phyloP scores from a whole-genome alignment of 805 yeast genomes.

The Myxozyma neglecta region DNA sequence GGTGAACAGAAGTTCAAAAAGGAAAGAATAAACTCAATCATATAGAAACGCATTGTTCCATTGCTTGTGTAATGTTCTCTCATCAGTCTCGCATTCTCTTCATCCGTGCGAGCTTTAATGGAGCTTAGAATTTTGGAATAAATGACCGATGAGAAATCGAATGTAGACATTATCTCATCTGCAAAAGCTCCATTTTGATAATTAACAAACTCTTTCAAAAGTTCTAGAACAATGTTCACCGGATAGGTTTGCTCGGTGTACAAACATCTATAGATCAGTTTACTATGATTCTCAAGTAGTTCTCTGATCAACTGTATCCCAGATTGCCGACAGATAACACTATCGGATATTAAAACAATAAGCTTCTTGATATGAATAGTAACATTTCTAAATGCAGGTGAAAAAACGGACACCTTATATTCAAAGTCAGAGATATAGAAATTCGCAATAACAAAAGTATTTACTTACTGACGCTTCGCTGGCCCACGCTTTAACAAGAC shows the following conservation, averaged over 20 bases:
- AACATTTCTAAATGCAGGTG: slow-evolving; percentile 6
- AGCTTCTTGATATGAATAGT: slow-evolving; percentile 3
- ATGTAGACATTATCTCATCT: slow-evolving; percentile 59
- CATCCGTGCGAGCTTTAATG: not conserved
- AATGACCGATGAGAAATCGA: slow-evolving; percentile 65
- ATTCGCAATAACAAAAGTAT: not conserved
- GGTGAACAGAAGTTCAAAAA: slow-evolving; percentile 53
- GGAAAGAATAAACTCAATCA: slow-evolving; percentile 61
- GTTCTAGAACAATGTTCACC: slow-evolving; percentile 61
- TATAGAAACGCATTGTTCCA: slow-evolving; percentile 47
- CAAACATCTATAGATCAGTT: slow-evolving; percentile 67
- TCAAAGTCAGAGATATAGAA: not conserved
- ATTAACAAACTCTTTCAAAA: slow-evolving; percentile 54
- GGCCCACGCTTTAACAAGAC: slow-evolving; percentile 23
- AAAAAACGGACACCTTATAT: slow-evolving; percentile 9
- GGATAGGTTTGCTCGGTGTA: slow-evolving; percentile 56
- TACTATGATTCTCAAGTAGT: slow-evolving; percentile 57
- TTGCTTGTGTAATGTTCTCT: not conserved
- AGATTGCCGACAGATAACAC: not conserved
- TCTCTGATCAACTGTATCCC: slow-evolving; percentile 46
- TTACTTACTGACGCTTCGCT: slow-evolving; percentile 12
- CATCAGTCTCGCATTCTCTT: not conserved
- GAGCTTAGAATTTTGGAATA: slow-evolving; percentile 58
- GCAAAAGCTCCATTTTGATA: slow-evolving; percentile 53
- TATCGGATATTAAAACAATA: not conserved